Percentiles rank a stretch among this genome's conserved stretches.
Conservation (phyloP, 495 filamentous ascomycete genomes). For the Tuber aestivum region DNA sequence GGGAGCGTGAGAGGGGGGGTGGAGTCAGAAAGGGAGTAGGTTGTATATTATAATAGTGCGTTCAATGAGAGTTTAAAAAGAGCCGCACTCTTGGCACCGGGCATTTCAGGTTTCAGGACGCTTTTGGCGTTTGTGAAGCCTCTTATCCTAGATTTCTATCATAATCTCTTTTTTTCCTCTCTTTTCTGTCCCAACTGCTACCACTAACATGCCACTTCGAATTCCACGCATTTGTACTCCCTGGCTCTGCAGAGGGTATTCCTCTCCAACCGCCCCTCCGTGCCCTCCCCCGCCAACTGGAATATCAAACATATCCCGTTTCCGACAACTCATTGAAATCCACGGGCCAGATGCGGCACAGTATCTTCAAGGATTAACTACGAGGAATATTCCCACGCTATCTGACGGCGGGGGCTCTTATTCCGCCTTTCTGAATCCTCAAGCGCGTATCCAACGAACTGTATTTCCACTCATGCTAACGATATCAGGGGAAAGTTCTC, state of each 20-base stretch:
- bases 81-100: not conserved
- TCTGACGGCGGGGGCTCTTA: conserved; percentile 55
- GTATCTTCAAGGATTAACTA: conserved; percentile 83
- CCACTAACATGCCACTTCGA: not conserved
- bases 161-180: too few relatives aligned
- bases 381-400: conserved; percentile 57
- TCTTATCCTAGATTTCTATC: not conserved
- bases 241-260: not conserved
- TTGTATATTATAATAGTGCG: too few relatives aligned
- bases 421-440: conserved; percentile 73
- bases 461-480: not conserved
- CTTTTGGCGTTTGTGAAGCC: not conserved
- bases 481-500: conserved; percentile 62
- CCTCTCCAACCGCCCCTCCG: not conserved
- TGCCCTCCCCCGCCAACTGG: conserved; percentile 48
- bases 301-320: conserved; percentile 52
- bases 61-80: not conserved
- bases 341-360: conserved; percentile 69
- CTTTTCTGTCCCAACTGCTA: not conserved
- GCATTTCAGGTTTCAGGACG: not conserved
- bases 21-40: not conserved
- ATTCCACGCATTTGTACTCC: not conserved
- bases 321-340: conserved; percentile 71
- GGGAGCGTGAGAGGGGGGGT: not conserved
- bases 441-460: not conserved